These are phyloP conservation scores for Quillaja saponaria DNA, from an alignment of 306 rosid species.

Conservation along the genomic window DNA sequence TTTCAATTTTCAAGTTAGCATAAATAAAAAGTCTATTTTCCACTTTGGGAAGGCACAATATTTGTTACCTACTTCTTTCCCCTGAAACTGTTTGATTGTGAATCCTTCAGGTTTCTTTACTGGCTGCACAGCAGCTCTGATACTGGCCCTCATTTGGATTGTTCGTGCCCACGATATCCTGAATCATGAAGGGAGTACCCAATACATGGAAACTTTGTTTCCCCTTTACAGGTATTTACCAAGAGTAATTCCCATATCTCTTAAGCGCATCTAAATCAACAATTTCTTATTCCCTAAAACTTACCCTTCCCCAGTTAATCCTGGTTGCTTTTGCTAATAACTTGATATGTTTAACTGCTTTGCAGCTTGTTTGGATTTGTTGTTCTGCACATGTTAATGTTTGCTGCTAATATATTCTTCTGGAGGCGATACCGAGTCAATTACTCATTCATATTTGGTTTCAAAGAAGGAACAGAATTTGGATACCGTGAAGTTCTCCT, in stretches of 20 bases:
- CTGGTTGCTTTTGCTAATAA: no score
- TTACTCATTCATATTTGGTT: constrained; percentile 73
- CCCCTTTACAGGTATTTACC: constrained; percentile 85
- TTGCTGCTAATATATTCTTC: constrained; percentile 54
- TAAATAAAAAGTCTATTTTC: background rate
- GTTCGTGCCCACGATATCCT: constrained; percentile 39
- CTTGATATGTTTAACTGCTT: constrained; percentile 6
- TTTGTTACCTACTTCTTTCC: background rate
- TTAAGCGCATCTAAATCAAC: no score
- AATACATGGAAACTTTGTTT: constrained; percentile 70
- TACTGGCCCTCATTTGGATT: constrained; percentile 51
- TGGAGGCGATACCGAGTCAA: constrained; percentile 64
- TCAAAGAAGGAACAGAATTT: constrained; percentile 65
- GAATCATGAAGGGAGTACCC: constrained; percentile 22
- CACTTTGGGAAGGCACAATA: background rate
- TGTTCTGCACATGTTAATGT: constrained; percentile 68
- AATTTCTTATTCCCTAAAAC: no score
- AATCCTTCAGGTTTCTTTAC: constrained; percentile 59
- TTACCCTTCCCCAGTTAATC: no score
- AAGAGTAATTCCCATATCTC: no score
- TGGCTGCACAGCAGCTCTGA: constrained; percentile 62
- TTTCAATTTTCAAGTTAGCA: no score
- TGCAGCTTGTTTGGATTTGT: constrained; percentile 72
- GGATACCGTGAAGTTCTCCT: constrained; percentile 53
- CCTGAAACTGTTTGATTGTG: constrained; percentile 5